Conservation (phyloP, 179 eudicot genomes). For the Beta lomatogona region DNA sequence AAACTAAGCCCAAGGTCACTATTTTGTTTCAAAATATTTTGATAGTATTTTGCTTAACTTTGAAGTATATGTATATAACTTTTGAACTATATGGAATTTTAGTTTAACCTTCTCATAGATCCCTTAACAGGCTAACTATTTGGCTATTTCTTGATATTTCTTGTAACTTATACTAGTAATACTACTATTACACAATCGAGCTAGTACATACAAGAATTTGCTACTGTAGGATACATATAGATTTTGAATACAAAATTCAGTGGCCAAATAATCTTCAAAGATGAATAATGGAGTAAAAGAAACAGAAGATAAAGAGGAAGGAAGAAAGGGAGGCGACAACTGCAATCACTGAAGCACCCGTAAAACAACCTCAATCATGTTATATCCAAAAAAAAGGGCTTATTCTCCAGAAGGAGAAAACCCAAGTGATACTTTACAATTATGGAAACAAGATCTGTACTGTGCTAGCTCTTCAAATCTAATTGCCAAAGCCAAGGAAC, state of each 20-base stretch:
- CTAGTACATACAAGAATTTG: too few species aligned
- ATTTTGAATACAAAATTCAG: slow-evolving; percentile 8
- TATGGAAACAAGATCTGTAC: slow-evolving; percentile 7
- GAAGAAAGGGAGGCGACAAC: neutral
- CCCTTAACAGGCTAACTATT: too few species aligned
- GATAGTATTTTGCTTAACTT: too few species aligned
- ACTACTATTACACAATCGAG: too few species aligned
- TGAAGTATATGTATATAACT: too few species aligned
- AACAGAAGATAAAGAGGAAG: neutral
- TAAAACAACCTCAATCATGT: slow-evolving; percentile 18
- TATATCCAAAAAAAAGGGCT: slow-evolving; percentile 12
- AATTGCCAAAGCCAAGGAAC: slow-evolving; percentile 18
- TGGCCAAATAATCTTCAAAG: neutral
- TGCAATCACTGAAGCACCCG: slow-evolving; percentile 5
- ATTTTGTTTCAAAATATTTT: too few species aligned
- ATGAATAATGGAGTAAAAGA: neutral
- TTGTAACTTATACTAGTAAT: too few species aligned
- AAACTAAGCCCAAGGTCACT: too few species aligned
- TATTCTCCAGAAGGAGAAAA: neutral
- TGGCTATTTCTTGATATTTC: too few species aligned
- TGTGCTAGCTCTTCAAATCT: slow-evolving; percentile 1
- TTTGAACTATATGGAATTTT: too few species aligned
- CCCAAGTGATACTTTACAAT: slow-evolving; percentile 4
- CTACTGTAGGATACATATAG: too few species aligned
- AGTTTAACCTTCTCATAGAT: too few species aligned